A percentile compares a stretch with the other conserved stretches of the same genome.
phyloP scores from a whole-genome alignment of 495 filamentous ascomycete genomes.

The Sabuloglossum arenarium region DNA sequence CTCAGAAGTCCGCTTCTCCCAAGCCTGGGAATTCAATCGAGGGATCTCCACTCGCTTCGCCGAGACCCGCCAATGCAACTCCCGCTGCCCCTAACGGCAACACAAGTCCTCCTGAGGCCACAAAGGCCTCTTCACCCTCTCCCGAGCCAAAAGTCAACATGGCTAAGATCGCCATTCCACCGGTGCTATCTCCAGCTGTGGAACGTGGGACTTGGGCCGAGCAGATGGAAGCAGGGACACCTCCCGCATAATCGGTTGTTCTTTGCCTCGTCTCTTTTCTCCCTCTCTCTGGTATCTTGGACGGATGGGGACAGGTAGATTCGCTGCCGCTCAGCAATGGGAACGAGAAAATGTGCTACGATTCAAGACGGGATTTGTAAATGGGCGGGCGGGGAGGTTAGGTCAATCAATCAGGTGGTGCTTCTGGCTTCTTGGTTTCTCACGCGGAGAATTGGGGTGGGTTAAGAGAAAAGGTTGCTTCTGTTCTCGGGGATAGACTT shows the following conservation, averaged over 20 bases:
- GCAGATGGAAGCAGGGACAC: conserved; percentile 18
- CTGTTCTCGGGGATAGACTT: no score
- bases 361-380: no score
- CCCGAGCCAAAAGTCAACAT: no score
- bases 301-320: no score
- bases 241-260: conserved; percentile 13
- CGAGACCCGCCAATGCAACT: neutral
- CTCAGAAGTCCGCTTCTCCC: neutral
- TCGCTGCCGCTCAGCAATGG: no score
- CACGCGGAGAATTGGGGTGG: no score
- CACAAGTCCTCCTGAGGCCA: neutral
- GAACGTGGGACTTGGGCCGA: conserved; percentile 14
- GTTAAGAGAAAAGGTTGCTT: no score
- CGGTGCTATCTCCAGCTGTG: conserved; percentile 8
- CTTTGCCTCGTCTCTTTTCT: conserved; percentile 12
- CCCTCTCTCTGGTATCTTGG: no score
- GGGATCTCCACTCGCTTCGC: neutral
- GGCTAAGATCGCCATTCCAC: neutral
- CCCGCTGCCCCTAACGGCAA: neutral
- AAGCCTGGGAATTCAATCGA: neutral
- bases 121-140: neutral
- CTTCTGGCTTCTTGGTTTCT: no score
- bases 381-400: no score
- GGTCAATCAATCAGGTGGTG: no score
- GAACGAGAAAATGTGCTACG: no score